A percentile compares a stretch with the other conserved stretches of the same genome.
phyloP scores from a whole-genome alignment of 1,139 yeast genomes.

The Yamadazyma buinensis region DNA sequence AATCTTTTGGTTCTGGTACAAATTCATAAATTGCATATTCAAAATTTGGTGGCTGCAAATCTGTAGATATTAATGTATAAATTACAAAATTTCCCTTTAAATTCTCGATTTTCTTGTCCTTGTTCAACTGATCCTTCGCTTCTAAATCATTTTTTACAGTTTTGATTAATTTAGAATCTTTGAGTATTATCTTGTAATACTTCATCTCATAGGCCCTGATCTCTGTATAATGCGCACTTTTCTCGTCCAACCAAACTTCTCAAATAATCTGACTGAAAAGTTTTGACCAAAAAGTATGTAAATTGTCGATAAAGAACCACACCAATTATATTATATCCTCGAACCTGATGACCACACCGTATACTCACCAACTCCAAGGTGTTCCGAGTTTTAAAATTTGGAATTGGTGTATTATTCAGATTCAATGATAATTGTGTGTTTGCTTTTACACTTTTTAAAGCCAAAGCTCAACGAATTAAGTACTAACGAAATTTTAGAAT shows the following conservation, averaged over 20 bases:
- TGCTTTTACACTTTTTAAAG: no score
- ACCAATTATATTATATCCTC: no score
- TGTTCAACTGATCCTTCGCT: slow-evolving; percentile 17
- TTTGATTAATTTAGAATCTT: slow-evolving; percentile 21
- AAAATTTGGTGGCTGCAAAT: background rate
- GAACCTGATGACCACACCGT: no score
- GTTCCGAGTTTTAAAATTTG: no score
- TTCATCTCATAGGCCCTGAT: slow-evolving; percentile 4
- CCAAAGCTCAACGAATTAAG: no score
- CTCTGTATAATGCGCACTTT: slow-evolving; percentile 4
- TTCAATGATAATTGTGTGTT: no score
- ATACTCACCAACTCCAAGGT: no score
- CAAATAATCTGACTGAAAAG: slow-evolving; percentile 4
- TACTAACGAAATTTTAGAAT: slow-evolving; percentile 13
- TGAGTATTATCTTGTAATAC: slow-evolving; percentile 4
- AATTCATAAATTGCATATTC: slow-evolving; percentile 2
- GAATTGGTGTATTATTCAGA: no score
- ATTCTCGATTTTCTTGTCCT: slow-evolving; percentile 20
- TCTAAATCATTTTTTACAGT: slow-evolving; percentile 24
- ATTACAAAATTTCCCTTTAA: slow-evolving; percentile 11
- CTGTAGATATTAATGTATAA: slow-evolving; percentile 9
- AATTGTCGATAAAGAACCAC: no score
- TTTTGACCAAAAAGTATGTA: slow-evolving; percentile 4
- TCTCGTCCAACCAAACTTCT: slow-evolving; percentile 8
- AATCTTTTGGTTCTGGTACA: background rate